A percentile compares a stretch with the other conserved stretches of the same genome.
Evolutionary conservation across 2,329 filamentous ascomycete genomes (phyloP).

Genomic region (Curvularia sp.): DNA sequence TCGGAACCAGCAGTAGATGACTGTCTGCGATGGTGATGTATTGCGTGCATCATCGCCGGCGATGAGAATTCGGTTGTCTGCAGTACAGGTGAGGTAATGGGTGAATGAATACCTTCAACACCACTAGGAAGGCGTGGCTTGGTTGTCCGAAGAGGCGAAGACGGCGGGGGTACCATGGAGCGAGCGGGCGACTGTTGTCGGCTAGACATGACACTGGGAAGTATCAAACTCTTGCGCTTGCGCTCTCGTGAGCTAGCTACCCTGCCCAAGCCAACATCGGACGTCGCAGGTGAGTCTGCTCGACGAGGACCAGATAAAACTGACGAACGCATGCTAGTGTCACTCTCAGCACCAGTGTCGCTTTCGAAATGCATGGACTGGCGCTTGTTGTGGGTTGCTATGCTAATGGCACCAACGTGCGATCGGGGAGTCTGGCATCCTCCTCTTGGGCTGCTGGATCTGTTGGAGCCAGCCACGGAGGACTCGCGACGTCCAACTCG

Average conservation of each 20-base stretch:
- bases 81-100: constrained; percentile 87
- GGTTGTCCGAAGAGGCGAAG: constrained; percentile 83
- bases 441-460: constrained; percentile 88
- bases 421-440: constrained; percentile 85
- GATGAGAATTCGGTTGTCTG: constrained; percentile 82
- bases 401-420: constrained; percentile 66
- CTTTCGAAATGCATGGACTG: constrained; percentile 83
- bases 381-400: constrained; percentile 71
- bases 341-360: constrained; percentile 82
- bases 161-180: constrained; percentile 70
- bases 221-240: constrained; percentile 84
- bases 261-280: constrained; percentile 80
- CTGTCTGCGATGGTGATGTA: constrained; percentile 81
- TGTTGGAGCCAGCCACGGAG: constrained; percentile 75
- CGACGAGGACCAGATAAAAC: constrained; percentile 73
- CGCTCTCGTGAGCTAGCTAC: constrained; percentile 81
- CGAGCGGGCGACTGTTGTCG: constrained; percentile 90
- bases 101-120: constrained; percentile 75
- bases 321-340: constrained; percentile 87
- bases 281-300: constrained; percentile 83
- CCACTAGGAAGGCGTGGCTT: constrained; percentile 75
- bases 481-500: constrained; percentile 61
- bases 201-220: constrained; percentile 78
- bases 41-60: constrained; percentile 65
- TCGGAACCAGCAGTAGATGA: constrained; percentile 86